These are phyloP conservation scores for Phytophthora brassicae DNA, from an alignment of 352 stramenopile genomes.

Conservation along the genomic window DNA sequence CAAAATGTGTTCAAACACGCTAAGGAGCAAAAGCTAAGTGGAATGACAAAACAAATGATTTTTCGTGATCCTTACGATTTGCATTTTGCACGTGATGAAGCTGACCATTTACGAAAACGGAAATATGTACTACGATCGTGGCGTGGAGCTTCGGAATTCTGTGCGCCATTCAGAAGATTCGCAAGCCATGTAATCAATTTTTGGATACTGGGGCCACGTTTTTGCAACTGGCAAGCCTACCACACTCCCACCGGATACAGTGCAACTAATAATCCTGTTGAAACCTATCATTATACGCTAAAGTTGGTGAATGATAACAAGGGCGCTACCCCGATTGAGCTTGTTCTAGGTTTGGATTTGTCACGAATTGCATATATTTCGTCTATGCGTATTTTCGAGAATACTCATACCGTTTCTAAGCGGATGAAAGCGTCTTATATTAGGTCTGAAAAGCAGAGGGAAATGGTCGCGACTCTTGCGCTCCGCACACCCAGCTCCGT, in stretches of 20 bases:
- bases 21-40: not conserved
- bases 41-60: not conserved
- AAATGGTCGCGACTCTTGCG: not conserved
- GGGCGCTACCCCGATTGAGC: not conserved
- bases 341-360: not conserved
- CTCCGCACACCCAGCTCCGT: no score
- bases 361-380: not conserved
- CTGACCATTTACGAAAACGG: not conserved
- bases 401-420: not conserved
- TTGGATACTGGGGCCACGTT: not conserved
- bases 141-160: not conserved
- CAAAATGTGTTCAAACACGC: not conserved
- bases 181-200: not conserved
- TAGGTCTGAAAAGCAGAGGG: not conserved
- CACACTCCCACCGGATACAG: not conserved
- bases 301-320: constrained; percentile 1
- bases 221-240: not conserved
- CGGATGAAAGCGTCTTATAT: not conserved
- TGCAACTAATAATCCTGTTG: not conserved
- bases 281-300: not conserved
- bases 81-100: not conserved
- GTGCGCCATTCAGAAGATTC: not conserved
- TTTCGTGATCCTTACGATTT: not conserved
- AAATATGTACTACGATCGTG: not conserved
- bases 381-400: not conserved